These are phyloP conservation scores for Phyllosticta citriasiana DNA, from an alignment of 2,329 filamentous ascomycete species.

Conservation along the genomic window DNA sequence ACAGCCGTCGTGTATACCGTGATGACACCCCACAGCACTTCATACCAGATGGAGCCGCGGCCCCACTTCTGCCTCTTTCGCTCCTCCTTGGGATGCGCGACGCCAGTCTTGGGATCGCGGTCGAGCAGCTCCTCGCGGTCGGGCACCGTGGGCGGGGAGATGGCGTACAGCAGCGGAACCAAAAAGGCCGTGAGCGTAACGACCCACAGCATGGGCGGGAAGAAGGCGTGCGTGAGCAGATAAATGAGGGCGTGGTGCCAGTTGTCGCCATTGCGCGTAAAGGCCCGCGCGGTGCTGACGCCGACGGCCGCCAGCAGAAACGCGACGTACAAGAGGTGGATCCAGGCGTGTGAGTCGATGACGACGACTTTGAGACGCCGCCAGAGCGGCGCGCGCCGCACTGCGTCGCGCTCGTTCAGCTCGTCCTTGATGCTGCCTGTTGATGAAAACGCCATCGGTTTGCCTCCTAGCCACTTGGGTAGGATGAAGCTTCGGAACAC, in stretches of 20 bases:
- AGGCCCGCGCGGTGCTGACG: background rate
- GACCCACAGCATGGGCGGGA: conserved; percentile 13
- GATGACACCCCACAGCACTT: background rate
- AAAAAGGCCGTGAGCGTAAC: conserved; percentile 11
- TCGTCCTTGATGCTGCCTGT: conserved; percentile 12
- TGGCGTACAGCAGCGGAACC: conserved; percentile 47
- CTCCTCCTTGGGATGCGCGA: conserved; percentile 36
- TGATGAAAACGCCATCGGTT: conserved; percentile 10
- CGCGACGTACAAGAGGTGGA: conserved; percentile 9
- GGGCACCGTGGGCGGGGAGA: conserved; percentile 49
- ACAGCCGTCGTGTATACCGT: background rate
- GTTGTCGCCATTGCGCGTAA: background rate
- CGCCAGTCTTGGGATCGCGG: conserved; percentile 45
- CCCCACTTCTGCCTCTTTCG: background rate
- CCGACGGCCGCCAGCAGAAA: background rate
- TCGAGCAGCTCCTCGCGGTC: conserved; percentile 48
- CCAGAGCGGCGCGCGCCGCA: conserved; percentile 8
- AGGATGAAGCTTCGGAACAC: conserved; percentile 14
- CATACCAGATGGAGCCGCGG: background rate
- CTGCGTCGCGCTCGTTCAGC: conserved; percentile 13
- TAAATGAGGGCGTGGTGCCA: conserved; percentile 8
- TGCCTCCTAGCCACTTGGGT: conserved; percentile 14
- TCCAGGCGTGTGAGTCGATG: conserved; percentile 6
- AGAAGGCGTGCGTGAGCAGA: conserved; percentile 12
- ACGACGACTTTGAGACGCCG: conserved; percentile 10